Percentiles rank a stretch among this genome's conserved stretches.
phyloP scores from a whole-genome alignment of 345 rosid species.

The Gossypium longicalyx region DNA sequence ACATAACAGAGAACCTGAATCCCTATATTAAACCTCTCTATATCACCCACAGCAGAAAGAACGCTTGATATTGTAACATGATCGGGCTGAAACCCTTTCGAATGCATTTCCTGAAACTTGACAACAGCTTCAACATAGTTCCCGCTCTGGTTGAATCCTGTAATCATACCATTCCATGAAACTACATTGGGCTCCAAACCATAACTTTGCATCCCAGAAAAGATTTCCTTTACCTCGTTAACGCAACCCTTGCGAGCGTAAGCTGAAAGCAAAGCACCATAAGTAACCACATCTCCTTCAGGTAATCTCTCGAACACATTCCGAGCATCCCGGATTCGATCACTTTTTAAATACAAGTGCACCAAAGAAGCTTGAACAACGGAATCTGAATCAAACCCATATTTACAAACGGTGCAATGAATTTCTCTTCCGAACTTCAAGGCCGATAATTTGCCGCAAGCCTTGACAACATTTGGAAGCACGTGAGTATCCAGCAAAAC shows the following conservation, averaged over 20 bases:
- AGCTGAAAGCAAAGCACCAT: constrained; percentile 49
- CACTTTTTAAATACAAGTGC: constrained; percentile 47
- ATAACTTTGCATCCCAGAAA: constrained; percentile 27
- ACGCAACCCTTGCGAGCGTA: constrained; percentile 45
- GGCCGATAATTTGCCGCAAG: constrained; percentile 33
- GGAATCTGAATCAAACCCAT: constrained; percentile 30
- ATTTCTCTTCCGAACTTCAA: constrained; percentile 29
- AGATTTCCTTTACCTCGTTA: constrained; percentile 35
- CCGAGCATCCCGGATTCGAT: constrained; percentile 40
- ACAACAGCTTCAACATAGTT: constrained; percentile 34
- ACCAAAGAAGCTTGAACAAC: constrained; percentile 48
- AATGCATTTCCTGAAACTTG: constrained; percentile 46
- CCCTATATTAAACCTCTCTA: constrained; percentile 37
- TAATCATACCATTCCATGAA: constrained; percentile 68
- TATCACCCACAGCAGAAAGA: constrained; percentile 47
- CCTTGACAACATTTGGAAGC: constrained; percentile 41
- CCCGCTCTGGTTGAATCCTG: constrained; percentile 58
- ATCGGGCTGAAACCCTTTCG: constrained; percentile 41
- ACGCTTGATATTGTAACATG: constrained; percentile 41
- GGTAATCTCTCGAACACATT: constrained; percentile 49
- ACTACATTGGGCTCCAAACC: constrained; percentile 44
- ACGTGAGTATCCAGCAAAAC: constrained; percentile 33
- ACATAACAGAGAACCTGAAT: constrained; percentile 50
- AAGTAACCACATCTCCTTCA: constrained; percentile 42
- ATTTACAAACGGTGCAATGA: constrained; percentile 25